Conservation (phyloP, 2,329 filamentous ascomycete genomes). For the Botrytis byssoidea region DNA sequence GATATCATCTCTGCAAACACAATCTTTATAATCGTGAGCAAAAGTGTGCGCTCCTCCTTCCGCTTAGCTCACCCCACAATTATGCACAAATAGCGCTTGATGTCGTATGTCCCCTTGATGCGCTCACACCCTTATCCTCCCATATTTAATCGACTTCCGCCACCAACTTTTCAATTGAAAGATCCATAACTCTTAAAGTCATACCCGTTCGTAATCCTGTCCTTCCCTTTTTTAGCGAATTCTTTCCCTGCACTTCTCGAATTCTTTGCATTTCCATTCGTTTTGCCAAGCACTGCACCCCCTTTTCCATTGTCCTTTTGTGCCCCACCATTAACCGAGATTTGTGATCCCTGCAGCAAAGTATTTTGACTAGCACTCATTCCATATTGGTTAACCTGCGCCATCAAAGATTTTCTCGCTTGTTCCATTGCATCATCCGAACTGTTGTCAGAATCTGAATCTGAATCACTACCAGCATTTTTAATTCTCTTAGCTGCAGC, state of each 20-base stretch:
- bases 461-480: conserved; percentile 18
- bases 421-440: not conserved
- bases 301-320: not conserved
- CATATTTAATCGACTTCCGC: not conserved
- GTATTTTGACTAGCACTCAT: not conserved
- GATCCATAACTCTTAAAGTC: conserved; percentile 17
- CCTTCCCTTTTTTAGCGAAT: conserved; percentile 12
- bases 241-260: conserved; percentile 21
- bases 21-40: not conserved
- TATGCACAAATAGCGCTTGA: not conserved
- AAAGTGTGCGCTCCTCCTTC: not conserved
- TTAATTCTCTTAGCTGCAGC: not conserved
- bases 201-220: conserved; percentile 19
- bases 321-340: conserved; percentile 7
- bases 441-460: conserved; percentile 16
- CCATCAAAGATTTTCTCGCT: conserved; percentile 13
- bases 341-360: not conserved
- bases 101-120: not conserved
- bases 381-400: not conserved
- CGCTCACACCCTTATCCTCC: not conserved
- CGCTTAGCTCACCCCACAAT: not conserved
- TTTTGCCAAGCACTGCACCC: not conserved
- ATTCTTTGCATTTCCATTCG: conserved; percentile 5
- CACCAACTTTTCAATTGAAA: conserved; percentile 1
- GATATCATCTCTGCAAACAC: conserved; percentile 5